Percentiles rank a stretch among this genome's conserved stretches.
These are phyloP conservation scores for Aspergillus sp. DNA, from an alignment of 2,329 filamentous ascomycete species.

Conservation along the genomic window DNA sequence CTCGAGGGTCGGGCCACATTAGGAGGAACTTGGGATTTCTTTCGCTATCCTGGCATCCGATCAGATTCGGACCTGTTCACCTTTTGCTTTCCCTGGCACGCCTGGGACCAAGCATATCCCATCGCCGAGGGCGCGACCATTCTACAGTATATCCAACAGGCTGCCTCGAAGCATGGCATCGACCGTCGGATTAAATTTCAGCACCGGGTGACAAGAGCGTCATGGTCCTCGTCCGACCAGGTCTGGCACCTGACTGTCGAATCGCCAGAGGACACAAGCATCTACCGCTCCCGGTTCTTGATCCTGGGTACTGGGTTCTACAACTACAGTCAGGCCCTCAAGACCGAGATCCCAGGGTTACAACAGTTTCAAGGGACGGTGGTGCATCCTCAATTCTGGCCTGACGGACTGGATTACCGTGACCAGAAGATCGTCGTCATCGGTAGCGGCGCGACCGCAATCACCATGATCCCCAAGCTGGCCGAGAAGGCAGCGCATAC, in stretches of 20 bases:
- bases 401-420: slow-evolving; percentile 62
- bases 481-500: slow-evolving; percentile 63
- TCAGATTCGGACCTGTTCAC: slow-evolving; percentile 61
- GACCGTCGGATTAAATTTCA: slow-evolving; percentile 54
- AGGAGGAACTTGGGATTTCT: slow-evolving; percentile 75
- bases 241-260: slow-evolving; percentile 52
- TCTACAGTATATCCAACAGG: slow-evolving; percentile 52
- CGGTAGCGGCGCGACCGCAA: slow-evolving; percentile 73
- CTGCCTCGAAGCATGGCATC: slow-evolving; percentile 52
- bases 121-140: slow-evolving; percentile 55
- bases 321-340: slow-evolving; percentile 64
- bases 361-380: slow-evolving; percentile 62
- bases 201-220: slow-evolving; percentile 50
- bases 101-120: slow-evolving; percentile 55
- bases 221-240: slow-evolving; percentile 56
- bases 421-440: slow-evolving; percentile 69
- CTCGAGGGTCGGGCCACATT: slow-evolving; percentile 63
- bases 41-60: slow-evolving; percentile 70
- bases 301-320: slow-evolving; percentile 69
- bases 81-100: slow-evolving; percentile 66
- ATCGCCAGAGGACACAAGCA: slow-evolving; percentile 28
- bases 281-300: slow-evolving; percentile 45
- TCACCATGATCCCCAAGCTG: slow-evolving; percentile 71
- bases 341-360: slow-evolving; percentile 63
- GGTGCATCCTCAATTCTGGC: slow-evolving; percentile 74